phyloP scores from a whole-genome alignment of 2,329 filamentous ascomycete species.

The Hymenoscyphus occultus region DNA sequence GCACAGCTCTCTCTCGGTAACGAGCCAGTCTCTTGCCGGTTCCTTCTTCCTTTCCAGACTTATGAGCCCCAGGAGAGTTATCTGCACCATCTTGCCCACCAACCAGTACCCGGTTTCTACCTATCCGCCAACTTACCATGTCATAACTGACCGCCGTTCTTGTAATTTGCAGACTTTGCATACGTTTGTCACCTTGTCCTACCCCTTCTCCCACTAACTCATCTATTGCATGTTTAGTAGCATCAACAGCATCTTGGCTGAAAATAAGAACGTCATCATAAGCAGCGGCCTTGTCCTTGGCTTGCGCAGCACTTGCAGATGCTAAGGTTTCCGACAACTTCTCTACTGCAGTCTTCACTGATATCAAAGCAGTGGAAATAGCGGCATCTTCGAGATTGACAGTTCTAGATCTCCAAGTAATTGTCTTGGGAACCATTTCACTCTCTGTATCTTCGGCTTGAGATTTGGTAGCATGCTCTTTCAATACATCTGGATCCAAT shows the following conservation, averaged over 20 bases:
- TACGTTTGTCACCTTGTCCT: slow-evolving; percentile 75
- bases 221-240: slow-evolving; percentile 88
- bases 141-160: slow-evolving; percentile 92
- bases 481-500: slow-evolving; percentile 65
- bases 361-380: slow-evolving; percentile 78
- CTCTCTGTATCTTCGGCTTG: slow-evolving; percentile 50
- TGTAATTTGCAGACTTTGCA: slow-evolving; percentile 91
- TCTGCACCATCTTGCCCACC: slow-evolving; percentile 77
- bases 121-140: slow-evolving; percentile 91
- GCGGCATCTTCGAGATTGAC: slow-evolving; percentile 91
- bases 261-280: slow-evolving; percentile 90
- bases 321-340: slow-evolving; percentile 48
- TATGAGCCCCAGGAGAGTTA: slow-evolving; percentile 46
- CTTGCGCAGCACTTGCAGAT: slow-evolving; percentile 44
- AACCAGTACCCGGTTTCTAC: slow-evolving; percentile 84
- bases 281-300: slow-evolving; percentile 72
- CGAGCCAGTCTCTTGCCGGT: slow-evolving; percentile 73
- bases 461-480: slow-evolving; percentile 50
- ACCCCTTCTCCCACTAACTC: slow-evolving; percentile 82
- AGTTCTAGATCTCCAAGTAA: slow-evolving; percentile 81
- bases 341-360: slow-evolving; percentile 56
- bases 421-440: slow-evolving; percentile 64
- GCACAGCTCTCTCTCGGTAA: slow-evolving; percentile 79
- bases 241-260: slow-evolving; percentile 91
- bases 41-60: slow-evolving; percentile 60